Percentiles rank a stretch among this genome's conserved stretches.
Evolutionary conservation across 257 asterid species (phyloP).

Genomic region (Paraleonurus japonicus): DNA sequence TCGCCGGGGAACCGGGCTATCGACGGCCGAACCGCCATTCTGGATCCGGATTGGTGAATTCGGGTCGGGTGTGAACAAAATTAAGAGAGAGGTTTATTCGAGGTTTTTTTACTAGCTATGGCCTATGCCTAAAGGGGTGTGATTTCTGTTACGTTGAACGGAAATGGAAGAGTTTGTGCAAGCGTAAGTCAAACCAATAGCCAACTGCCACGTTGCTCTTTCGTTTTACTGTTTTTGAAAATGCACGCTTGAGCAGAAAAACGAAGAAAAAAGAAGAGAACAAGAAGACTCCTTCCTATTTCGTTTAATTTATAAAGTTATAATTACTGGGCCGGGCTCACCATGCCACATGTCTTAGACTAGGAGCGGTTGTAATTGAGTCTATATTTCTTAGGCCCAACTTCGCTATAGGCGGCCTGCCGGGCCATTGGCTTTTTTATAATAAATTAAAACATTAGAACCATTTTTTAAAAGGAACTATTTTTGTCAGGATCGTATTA

Average conservation of each 20-base stretch:
- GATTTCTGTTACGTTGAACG: neutral
- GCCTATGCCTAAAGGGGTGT: neutral
- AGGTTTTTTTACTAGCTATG: slow-evolving; percentile 15
- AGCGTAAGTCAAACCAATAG: slow-evolving; percentile 28
- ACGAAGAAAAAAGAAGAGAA: neutral
- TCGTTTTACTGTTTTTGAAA: neutral
- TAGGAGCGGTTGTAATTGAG: too few species aligned
- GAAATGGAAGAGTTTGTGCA: slow-evolving; percentile 11
- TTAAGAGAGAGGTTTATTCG: slow-evolving; percentile 24
- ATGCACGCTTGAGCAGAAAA: neutral
- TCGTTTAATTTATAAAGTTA: too few species aligned
- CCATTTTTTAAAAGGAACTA: too few species aligned
- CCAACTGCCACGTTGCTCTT: slow-evolving; percentile 22
- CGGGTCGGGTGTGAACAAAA: neutral
- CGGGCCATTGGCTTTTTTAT: too few species aligned
- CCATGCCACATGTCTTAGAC: too few species aligned
- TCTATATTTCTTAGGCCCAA: too few species aligned
- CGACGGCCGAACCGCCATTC: slow-evolving; percentile 89
- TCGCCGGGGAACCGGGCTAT: slow-evolving; percentile 72
- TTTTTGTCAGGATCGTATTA: too few species aligned
- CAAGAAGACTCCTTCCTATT: neutral
- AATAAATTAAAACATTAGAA: too few species aligned
- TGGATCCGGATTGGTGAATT: slow-evolving; percentile 30
- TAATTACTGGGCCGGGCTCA: too few species aligned
- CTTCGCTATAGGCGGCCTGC: too few species aligned